Evolutionary conservation across 2,329 filamentous ascomycete genomes (phyloP), one percentile per base, ranked within the genome.

Genomic region (Botrytis squamosa): DNA sequence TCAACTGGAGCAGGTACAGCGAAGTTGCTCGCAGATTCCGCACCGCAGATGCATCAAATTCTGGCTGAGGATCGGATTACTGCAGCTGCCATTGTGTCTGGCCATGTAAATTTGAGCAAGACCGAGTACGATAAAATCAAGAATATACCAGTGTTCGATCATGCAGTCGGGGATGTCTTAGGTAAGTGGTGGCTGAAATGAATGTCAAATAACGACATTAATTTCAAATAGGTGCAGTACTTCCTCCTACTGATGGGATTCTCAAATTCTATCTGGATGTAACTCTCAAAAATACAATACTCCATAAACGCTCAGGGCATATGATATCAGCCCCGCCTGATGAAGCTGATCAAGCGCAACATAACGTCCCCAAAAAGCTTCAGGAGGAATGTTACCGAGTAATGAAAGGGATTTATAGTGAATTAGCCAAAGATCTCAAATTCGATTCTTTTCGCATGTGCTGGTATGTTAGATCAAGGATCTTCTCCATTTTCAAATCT

Each of bases 181-280:
- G 84, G 84, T 85, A 77, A 70, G 82, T 49, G 25, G 18, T 33
- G 3, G 1, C 33, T n/a, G 12, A 25, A 46, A 25, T 25, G 8
- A 55, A 14, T 8, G n/a, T 25, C n/a, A 38, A 25, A 57, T 6
- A 42, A 49, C 8, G 25, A 42, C 38, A 36, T 55, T 75, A 38
- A 46, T 18, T 18, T 57, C 63, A 8, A 40, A 49, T 40, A 78
- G 77, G 77, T 22, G 71, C 77, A 62, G 74, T 76, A n/a, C 83
- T 87, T 9, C 85, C 85, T 22, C 86, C 86, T 14, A 76, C 80
- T 5, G 82, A 86, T 46, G 85, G 86, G 1, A 82, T 86, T 3
- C 83, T 91, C 74, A 91, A 91, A 79, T 89, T 90, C 82, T 90
- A 89, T 74, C 88, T 88, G 77, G 84, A 89, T 68, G 84, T 85